phyloP scores from a whole-genome alignment of 805 yeast species.

The Candida ulmi region DNA sequence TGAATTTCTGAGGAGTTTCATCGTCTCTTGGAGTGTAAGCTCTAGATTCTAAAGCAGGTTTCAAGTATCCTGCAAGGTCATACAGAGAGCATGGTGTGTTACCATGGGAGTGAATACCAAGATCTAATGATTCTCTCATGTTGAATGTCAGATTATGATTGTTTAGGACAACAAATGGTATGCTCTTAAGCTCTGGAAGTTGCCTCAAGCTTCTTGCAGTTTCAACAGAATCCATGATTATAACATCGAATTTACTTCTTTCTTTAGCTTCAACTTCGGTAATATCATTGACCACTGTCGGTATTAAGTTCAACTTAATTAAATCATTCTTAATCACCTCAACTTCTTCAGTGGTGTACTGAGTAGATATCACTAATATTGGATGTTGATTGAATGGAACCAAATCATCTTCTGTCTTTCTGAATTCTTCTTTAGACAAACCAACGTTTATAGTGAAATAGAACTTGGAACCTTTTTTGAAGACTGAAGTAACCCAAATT shows the following conservation, averaged over 20 bases:
- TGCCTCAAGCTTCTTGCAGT: slow-evolving; percentile 64
- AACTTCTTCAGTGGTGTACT: slow-evolving; percentile 46
- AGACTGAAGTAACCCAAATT: slow-evolving; percentile 81
- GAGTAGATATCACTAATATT: slow-evolving; percentile 64
- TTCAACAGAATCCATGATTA: slow-evolving; percentile 75
- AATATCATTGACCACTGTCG: slow-evolving; percentile 51
- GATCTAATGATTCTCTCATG: slow-evolving; percentile 75
- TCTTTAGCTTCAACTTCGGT: slow-evolving; percentile 50
- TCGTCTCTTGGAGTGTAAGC: slow-evolving; percentile 67
- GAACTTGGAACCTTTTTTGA: slow-evolving; percentile 78
- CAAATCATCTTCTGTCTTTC: slow-evolving; percentile 61
- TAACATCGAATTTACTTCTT: slow-evolving; percentile 63
- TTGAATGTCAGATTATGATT: slow-evolving; percentile 72
- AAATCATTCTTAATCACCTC: slow-evolving; percentile 48
- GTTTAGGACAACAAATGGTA: slow-evolving; percentile 75
- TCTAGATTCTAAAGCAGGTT: slow-evolving; percentile 81
- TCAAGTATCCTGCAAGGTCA: slow-evolving; percentile 76
- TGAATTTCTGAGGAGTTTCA: slow-evolving; percentile 72
- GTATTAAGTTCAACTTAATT: slow-evolving; percentile 51
- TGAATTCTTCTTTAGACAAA: slow-evolving; percentile 55
- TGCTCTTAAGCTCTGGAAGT: slow-evolving; percentile 74
- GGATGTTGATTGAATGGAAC: slow-evolving; percentile 69
- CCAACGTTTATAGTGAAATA: slow-evolving; percentile 77
- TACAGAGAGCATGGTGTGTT: slow-evolving; percentile 81
- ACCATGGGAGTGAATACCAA: slow-evolving; percentile 85